Percentiles rank a stretch among this genome's conserved stretches.
phyloP scores from a whole-genome alignment of 192 early-diverging fungal genomes.

The Mortierella hygrophila region DNA sequence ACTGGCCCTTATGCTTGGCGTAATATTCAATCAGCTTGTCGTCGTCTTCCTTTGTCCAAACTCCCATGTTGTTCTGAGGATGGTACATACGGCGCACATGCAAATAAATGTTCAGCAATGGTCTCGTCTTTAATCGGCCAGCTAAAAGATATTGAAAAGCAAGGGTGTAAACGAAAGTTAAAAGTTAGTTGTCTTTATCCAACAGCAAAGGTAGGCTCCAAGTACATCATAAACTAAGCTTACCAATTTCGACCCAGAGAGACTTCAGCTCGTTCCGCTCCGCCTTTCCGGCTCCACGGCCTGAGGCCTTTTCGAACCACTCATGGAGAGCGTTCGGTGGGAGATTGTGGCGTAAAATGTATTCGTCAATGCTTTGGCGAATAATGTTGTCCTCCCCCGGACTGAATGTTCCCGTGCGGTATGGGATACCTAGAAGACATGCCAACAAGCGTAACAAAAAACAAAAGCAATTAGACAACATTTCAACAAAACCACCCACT shows the following conservation, averaged over 20 bases:
- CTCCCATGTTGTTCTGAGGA: slow-evolving; percentile 43
- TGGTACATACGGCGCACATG: slow-evolving; percentile 46
- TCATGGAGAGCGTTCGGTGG: background rate
- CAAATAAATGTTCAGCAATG: slow-evolving; percentile 34
- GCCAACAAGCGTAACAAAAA: background rate
- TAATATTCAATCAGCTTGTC: slow-evolving; percentile 27
- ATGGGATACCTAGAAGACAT: slow-evolving; percentile 13
- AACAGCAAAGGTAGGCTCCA: too few relatives aligned
- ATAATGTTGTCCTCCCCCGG: slow-evolving; percentile 29
- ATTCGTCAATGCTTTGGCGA: slow-evolving; percentile 29
- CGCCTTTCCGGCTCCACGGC: background rate
- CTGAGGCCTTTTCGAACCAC: slow-evolving; percentile 16
- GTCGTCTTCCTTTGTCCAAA: slow-evolving; percentile 50
- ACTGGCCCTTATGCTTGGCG: slow-evolving; percentile 38
- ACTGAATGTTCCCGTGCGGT: slow-evolving; percentile 22
- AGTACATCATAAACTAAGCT: background rate
- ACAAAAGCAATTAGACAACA: background rate
- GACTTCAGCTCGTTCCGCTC: slow-evolving; percentile 34
- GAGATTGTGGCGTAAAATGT: slow-evolving; percentile 24
- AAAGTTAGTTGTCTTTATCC: background rate
- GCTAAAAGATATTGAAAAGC: slow-evolving; percentile 13
- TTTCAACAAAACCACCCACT: background rate
- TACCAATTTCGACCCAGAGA: slow-evolving; percentile 52
- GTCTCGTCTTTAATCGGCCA: slow-evolving; percentile 23
- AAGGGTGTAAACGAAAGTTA: background rate